Base-by-base conservation (phyloP, 1,284 basidiomycete genomes). In the Malassezia psittaci region DNA sequence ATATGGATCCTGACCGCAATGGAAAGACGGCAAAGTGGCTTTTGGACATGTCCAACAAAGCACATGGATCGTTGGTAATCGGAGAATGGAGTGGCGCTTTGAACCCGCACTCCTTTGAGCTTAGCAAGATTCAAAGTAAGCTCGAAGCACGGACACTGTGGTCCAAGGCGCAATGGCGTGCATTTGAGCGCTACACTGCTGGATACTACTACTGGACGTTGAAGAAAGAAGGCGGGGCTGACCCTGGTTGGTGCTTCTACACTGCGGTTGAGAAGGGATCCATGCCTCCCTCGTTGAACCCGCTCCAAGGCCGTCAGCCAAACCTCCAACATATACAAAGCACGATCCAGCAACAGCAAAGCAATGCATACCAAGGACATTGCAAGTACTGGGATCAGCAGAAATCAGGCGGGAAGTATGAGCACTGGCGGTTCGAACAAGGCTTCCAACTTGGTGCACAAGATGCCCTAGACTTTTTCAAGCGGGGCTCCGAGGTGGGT, bases 201-300 rank as follows among this genome's bases (percentile, higher is more conserved):
- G 88, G 88, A 2, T 87, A 82, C 81, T 90, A 83, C 77, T 90
- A 86, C 75, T 93, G 88, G 89, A 89, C 87, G 39, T 85, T 83
- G 72, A 88, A 85, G 78, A 88, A 89, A 74, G 81, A 84, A 52
- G 75, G 79, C 7, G 75, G 72, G 2, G 83, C 83, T 60, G 86
- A 89, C 71, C 80, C 79, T 2, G 87, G 86, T 1, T 90, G 88
- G 87, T 82, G 82, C 42, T 81, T 87, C 36, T 79, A 81, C 59
- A 83, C 88, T 69, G 85, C 85, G 0, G 80, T 83, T 0, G 79
- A 79, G 41, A 79, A 78, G 1, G 83, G 83, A 9, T 81, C 86
- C 13, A 79, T 86, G 60, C 85, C 84, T 3, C 51, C 52, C 8
- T 39, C 36, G 12, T 44, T 60, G 19, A 48, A 54, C 35, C 53